Base-by-base conservation (phyloP, 2,329 filamentous ascomycete genomes). In the Chaetomiaceae sp. region DNA sequence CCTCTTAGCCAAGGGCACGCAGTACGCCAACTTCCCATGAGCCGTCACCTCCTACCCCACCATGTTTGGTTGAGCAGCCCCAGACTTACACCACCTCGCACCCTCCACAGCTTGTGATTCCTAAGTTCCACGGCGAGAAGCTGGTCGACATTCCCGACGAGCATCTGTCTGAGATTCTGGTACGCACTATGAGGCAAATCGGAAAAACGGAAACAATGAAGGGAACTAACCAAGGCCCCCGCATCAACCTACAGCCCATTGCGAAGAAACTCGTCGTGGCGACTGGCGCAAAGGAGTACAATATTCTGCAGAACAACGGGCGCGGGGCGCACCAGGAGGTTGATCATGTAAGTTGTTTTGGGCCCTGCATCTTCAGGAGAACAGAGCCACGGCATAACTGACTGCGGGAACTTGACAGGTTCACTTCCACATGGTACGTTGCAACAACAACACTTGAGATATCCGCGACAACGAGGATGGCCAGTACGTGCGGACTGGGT, bases 241-340 rank as follows among this genome's bases (percentile, higher is more conserved):
- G n/a, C n/a, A n/a, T n/a, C n/a, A n/a, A n/a, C n/a, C n/a, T n/a
- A n/a, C 47, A 84, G 75, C 84, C 87, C 35, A 81, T 94, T 14
- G 84, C 88, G 38, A 96, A 95, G 78, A 91, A 86, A 67, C 79
- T 98, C 38, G 89, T 85, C 39, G 68, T 73, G 17, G 91, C 89
- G 22, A 81, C 79, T 4, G 87, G 87, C 30, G 83, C 85, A 4
- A 71, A 74, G 42, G 78, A 97, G 66, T 98, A 88, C 75, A 98
- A 98, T 63, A 78, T 98, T 39, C 72, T 98, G 49, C 93, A 98
- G 72, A 98, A 98, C 71, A 98, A 98, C 62, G 93, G 93, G 42
- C 74, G 79, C 18, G 79, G 91, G 60, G 93, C 93, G 15, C 93
- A 98, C 67, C 93, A 97, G 71, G 74, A 85, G 54, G 91, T 98